These are phyloP conservation scores for Herpetomonas samuelpessoai DNA, from an alignment of 208 protist species.

Conservation along the genomic window DNA sequence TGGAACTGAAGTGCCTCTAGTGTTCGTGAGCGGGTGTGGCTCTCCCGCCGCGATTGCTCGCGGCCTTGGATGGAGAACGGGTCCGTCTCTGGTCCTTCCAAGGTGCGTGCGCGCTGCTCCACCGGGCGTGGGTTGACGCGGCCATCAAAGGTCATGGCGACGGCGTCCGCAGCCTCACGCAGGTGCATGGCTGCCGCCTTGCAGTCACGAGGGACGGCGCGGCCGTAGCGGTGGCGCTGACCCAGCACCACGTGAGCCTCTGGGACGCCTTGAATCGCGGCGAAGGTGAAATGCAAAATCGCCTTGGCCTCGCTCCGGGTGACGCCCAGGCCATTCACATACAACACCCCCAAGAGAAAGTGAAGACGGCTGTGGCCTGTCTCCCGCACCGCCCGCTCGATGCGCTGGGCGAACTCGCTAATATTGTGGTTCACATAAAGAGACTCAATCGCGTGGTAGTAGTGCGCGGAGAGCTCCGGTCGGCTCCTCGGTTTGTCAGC, in stretches of 20 bases:
- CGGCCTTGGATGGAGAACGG: background rate
- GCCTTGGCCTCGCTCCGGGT: slow-evolving; percentile 49
- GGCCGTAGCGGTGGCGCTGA: slow-evolving; percentile 58
- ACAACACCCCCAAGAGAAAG: slow-evolving; percentile 75
- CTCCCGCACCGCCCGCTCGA: slow-evolving; percentile 35
- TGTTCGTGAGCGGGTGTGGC: slow-evolving; percentile 36
- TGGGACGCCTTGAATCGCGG: slow-evolving; percentile 60
- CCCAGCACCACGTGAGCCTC: slow-evolving; percentile 82
- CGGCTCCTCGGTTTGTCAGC: slow-evolving; percentile 14
- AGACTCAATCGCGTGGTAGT: slow-evolving; percentile 54
- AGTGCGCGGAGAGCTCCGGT: slow-evolving; percentile 48
- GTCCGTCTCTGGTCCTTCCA: slow-evolving; percentile 1
- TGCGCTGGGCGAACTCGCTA: slow-evolving; percentile 35
- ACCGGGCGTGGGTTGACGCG: slow-evolving; percentile 2
- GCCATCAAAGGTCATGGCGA: slow-evolving; percentile 66
- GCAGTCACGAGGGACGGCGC: slow-evolving; percentile 58
- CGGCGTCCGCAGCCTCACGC: slow-evolving; percentile 64
- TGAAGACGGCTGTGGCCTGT: slow-evolving; percentile 70
- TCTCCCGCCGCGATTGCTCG: slow-evolving; percentile 13
- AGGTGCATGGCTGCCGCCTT: slow-evolving; percentile 55
- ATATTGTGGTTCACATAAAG: slow-evolving; percentile 66
- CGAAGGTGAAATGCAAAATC: slow-evolving; percentile 79
- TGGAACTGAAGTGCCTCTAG: slow-evolving; percentile 41
- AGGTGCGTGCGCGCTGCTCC: slow-evolving; percentile 2
- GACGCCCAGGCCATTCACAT: slow-evolving; percentile 77